Conservation (phyloP, 2,329 filamentous ascomycete species). For the Colletotrichum tanaceti region DNA sequence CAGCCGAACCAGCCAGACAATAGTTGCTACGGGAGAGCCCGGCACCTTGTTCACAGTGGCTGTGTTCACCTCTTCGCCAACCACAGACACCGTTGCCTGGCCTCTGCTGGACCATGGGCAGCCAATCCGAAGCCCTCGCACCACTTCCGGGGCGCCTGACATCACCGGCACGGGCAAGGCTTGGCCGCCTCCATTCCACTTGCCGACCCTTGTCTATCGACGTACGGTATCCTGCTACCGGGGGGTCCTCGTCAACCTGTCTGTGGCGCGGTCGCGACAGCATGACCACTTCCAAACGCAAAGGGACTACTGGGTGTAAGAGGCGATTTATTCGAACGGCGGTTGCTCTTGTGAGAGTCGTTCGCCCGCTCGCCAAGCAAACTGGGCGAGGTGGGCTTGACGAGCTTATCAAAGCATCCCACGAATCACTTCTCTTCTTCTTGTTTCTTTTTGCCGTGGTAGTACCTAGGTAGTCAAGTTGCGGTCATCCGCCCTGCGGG, state of each 20-base stretch:
- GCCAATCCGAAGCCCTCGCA: background rate
- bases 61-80: constrained; percentile 27
- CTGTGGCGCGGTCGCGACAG: constrained; percentile 9
- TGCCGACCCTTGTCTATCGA: constrained; percentile 5
- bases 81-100: background rate
- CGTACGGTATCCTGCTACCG: constrained; percentile 1
- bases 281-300: background rate
- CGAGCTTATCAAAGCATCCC: constrained; percentile 7
- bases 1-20: constrained; percentile 4
- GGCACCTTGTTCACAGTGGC: constrained; percentile 13
- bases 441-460: background rate
- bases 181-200: constrained; percentile 11
- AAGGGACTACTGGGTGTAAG: background rate
- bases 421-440: background rate
- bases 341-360: background rate
- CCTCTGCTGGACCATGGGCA: background rate
- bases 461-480: no score
- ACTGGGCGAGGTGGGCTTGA: constrained; percentile 10
- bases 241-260: constrained; percentile 29
- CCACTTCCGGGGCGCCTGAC: constrained; percentile 27
- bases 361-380: constrained; percentile 11
- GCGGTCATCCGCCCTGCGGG: no score
- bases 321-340: background rate
- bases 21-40: constrained; percentile 15
- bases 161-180: constrained; percentile 28